Base-by-base conservation (phyloP, 2,329 filamentous ascomycete species). In the Pseudogymnoascus sp. region DNA sequence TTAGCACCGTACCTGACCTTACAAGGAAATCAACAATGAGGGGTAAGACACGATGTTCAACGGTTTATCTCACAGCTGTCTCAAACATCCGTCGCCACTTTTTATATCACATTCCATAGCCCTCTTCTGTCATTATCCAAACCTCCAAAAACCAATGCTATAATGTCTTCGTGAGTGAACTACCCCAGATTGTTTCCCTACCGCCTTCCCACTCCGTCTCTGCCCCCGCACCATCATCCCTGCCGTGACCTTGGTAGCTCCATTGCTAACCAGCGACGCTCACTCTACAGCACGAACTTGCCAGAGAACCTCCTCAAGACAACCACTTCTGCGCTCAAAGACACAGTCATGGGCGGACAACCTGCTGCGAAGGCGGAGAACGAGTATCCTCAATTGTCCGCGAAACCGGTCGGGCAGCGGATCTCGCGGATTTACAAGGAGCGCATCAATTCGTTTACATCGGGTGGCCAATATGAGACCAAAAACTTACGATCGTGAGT, bases 391-490 rank as follows among this genome's bases (percentile, higher is more conserved):
- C 70, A 70, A 63, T 66, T 73, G 40, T 70, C 72, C 9, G 69
- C 65, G 21, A 64, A 69, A 42, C 84, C 84, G 19, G 81, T 86
- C 62, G 91, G 91, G 67, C 89, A 95, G 77, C 86, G 89, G 74
- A 97, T 96, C 75, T 82, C 87, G 69, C 85, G 84, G 73, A 91
- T 97, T 76, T 96, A 96, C 78, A 88, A 87, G 72, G 87, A 91
- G 70, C 88, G 93, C 62, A 87, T 97, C 72, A 81, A 83, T 65
- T 88, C 90, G 71, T 96, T 97, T 77, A 92, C 90, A 65, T 84
- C 84, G 65, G 80, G 79, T 59, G 92, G 92, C 60, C 90, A 96
- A 76, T 96, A 92, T 77, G 82, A 88, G 66, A 82, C 83, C 64
- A 82, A 90, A 69, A 92, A 92, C 71, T 81, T 96, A 56, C 79